Evolutionary conservation across 495 filamentous ascomycete species (phyloP).

Genomic region (Thermothielavioides terrestris): DNA sequence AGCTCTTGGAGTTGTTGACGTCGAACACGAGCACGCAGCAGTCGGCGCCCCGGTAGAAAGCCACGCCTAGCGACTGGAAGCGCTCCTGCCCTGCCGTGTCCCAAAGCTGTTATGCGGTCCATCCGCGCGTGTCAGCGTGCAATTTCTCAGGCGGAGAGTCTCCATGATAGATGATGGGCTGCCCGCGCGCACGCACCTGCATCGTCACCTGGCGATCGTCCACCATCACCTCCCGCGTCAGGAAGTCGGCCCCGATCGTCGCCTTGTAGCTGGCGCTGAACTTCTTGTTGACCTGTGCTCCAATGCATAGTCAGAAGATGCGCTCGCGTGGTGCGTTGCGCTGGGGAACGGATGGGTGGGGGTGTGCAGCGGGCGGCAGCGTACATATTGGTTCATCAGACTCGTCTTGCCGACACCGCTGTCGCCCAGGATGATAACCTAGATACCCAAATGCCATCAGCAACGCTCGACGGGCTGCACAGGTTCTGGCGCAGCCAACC

Average conservation of each 20-base stretch:
- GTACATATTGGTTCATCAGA: slow-evolving; percentile 99
- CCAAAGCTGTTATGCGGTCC: slow-evolving; percentile 66
- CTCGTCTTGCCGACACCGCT: slow-evolving; percentile 98
- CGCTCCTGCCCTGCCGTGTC: slow-evolving; percentile 97
- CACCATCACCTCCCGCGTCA: slow-evolving; percentile 95
- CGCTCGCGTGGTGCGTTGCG: not conserved
- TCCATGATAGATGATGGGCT: not conserved
- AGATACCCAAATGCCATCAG: not conserved
- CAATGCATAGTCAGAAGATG: slow-evolving; percentile 3
- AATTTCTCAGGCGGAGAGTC: not conserved
- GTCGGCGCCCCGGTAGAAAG: slow-evolving; percentile 96
- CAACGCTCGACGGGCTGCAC: not conserved
- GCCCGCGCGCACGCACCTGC: slow-evolving; percentile 70
- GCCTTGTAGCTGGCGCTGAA: slow-evolving; percentile 99
- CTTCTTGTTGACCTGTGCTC: slow-evolving; percentile 91
- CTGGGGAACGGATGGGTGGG: too few relatives aligned
- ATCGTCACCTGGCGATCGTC: slow-evolving; percentile 97
- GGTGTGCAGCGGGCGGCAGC: slow-evolving; percentile 29
- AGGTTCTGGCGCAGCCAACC: slow-evolving; percentile 41
- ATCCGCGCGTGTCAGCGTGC: not conserved
- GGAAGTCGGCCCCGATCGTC: slow-evolving; percentile 96
- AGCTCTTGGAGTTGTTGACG: slow-evolving; percentile 98
- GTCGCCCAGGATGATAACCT: slow-evolving; percentile 98
- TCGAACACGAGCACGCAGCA: slow-evolving; percentile 98
- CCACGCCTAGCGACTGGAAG: slow-evolving; percentile 95